Base-by-base conservation (phyloP, 306 rosid species). In the Alnus glutinosa region DNA sequence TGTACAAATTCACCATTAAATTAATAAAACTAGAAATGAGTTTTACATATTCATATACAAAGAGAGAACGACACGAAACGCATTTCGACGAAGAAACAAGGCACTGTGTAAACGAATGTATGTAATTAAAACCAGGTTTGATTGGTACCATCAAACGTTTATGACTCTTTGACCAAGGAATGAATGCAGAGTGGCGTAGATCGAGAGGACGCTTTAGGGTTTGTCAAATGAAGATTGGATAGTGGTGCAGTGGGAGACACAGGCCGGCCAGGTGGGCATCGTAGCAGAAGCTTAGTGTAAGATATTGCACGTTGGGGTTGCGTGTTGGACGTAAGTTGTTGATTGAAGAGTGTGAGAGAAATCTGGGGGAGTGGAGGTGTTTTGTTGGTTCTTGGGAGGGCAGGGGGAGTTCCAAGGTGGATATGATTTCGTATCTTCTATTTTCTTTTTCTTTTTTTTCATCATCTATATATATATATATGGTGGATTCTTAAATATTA, bases 321-420 rank as follows among this genome's bases (percentile, higher is more conserved):
- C 83, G 87, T 86, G 83, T 78, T 57, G 57, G 71, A 66, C 44
- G 30, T 57, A 23, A 67, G 44, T 32, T 61, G 67, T 30, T 79
- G 85, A 77, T 73, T 76, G 70, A 48, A 58, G 69, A 4, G 74
- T 36, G 1, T 50, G 42, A 11, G 62, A 34, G 0, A 1, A 52
- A 48, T 6, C 16, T 58, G 19, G 50, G 71, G 57, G 39, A 73
- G 69, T 19, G 54, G 44, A 57, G 64, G 75, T 37, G 67, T 30
- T 57, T 28, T 57, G 58, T 67, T 78, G 13, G 78, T 16, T 74
- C 36, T 44, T 50, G 62, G 49, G 59, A 49, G 23, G 50, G 23
- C 77, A 69, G 70, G 75, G 71, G 28, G 71, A 75, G 58, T 80
- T 69, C 61, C 87, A 80, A 83, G n/a, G 76, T 10, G 55, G 89